Base-by-base conservation (phyloP, 768 basidiomycete genomes). In the Hirschioporus abietinus region DNA sequence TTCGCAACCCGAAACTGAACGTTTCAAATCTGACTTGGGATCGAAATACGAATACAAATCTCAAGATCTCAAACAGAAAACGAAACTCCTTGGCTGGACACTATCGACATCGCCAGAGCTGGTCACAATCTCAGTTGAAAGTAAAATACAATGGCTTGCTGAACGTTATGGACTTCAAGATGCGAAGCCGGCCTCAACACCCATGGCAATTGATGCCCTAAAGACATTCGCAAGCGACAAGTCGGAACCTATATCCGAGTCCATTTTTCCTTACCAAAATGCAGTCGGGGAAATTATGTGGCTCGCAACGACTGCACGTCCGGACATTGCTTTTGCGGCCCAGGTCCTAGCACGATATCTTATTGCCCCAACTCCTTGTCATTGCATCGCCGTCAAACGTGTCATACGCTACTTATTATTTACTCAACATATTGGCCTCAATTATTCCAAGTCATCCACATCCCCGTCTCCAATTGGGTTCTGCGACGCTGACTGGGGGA, bases 91-190 rank as follows among this genome's bases (percentile, higher is more conserved):
- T 0, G 80, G 82, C 0, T 52, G 42, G 42, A 52, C 4, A 5
- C 79, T 84, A 23, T 73, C 70, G 6, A 74, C 82, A 34, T 60
- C 70, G 20, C 71, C 75, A 0, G 74, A 81, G 26, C 70, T 68
- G 0, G 68, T 78, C 5, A 23, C 65, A 27, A 57, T 74, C 30
- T 70, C 70, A 1, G 72, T 72, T 60, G 61, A 62, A 17, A 63
- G 68, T 62, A 64, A 77, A 59, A 74, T 74, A 62, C 67, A 69
- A 34, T 42, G 64, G 1, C 72, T 76, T 27, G 68, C 80, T 2
- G 35, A 68, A 9, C 66, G 64, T 6, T 78, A 74, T 42, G 66
- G 70, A 1, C 63, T 78, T 62, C 42, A 58, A 3, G 69, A 76
- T 26, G 64, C 67, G 12, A 68, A 73, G 35, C 70, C 68, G 1